These are phyloP conservation scores for Glycine latifolia DNA, from an alignment of 306 rosid species.

Conservation along the genomic window DNA sequence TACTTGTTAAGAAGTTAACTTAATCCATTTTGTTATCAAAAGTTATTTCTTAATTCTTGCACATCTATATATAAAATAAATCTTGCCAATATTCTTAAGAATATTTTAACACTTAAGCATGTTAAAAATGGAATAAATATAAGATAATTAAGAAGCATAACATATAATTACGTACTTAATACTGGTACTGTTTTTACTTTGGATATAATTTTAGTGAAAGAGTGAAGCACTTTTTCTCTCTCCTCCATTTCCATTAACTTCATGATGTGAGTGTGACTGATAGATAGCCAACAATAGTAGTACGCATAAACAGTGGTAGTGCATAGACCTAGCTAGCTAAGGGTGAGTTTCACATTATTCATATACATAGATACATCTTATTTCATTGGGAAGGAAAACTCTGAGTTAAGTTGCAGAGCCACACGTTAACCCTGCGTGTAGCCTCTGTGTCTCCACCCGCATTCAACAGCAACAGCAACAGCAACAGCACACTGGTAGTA, in stretches of 20 bases:
- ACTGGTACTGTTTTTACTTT: not conserved
- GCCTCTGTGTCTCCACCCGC: slow-evolving; percentile 55
- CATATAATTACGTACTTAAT: not conserved
- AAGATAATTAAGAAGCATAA: not conserved
- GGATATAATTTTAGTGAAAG: too few species aligned
- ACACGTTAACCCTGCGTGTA: slow-evolving; percentile 67
- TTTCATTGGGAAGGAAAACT: slow-evolving; percentile 77
- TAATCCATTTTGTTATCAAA: not conserved
- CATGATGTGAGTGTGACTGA: slow-evolving; percentile 7
- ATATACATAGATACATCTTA: not conserved
- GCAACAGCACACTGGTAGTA: not conserved
- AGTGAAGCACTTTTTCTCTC: slow-evolving; percentile 4
- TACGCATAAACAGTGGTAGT: slow-evolving; percentile 44
- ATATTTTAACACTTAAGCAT: not conserved
- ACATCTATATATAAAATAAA: not conserved
- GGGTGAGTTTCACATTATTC: slow-evolving; percentile 12
- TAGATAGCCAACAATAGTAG: slow-evolving; percentile 30
- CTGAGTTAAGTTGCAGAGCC: slow-evolving; percentile 58
- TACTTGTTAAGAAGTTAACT: not conserved
- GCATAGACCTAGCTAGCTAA: slow-evolving; percentile 46
- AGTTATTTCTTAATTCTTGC: not conserved
- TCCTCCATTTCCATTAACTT: not conserved
- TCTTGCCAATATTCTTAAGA: not conserved
- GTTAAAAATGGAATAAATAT: not conserved
- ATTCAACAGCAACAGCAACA: slow-evolving; percentile 13